A percentile compares a stretch with the other conserved stretches of the same genome.
phyloP scores from a whole-genome alignment of 2,329 filamentous ascomycete species.

The Zelopaecilomyces penicillatus region DNA sequence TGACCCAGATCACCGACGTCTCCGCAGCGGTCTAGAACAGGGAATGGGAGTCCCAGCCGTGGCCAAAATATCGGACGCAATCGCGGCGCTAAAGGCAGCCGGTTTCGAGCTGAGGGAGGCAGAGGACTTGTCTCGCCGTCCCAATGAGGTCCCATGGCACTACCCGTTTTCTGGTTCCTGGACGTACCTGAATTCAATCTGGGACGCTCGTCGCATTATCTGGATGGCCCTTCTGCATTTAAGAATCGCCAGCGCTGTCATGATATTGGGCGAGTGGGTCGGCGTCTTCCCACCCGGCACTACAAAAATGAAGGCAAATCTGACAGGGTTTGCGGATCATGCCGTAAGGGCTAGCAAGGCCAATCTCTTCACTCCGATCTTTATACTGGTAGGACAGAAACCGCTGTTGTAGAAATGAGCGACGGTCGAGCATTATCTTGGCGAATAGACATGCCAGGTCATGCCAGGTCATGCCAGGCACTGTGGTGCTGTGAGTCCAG shows the following conservation, averaged over 20 bases:
- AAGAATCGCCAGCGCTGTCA: too few relatives aligned
- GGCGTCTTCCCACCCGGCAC: too few relatives aligned
- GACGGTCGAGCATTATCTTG: too few relatives aligned
- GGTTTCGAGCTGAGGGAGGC: constrained; percentile 63
- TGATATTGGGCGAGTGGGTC: too few relatives aligned
- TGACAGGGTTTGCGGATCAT: not conserved
- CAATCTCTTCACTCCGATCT: not conserved
- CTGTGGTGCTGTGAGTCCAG: too few relatives aligned
- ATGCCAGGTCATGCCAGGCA: too few relatives aligned
- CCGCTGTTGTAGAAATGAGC: not conserved
- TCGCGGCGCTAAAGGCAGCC: constrained; percentile 73
- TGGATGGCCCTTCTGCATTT: too few relatives aligned
- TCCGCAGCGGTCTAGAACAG: constrained; percentile 82
- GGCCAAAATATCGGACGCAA: constrained; percentile 70
- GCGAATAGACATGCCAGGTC: too few relatives aligned
- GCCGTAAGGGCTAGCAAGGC: not conserved
- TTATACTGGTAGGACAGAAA: not conserved
- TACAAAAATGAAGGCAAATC: too few relatives aligned
- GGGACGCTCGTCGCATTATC: too few relatives aligned
- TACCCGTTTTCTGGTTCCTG: not conserved
- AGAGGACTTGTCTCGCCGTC: constrained; percentile 48
- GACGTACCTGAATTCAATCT: too few relatives aligned
- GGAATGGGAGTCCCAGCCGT: constrained; percentile 92
- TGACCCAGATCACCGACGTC: constrained; percentile 71
- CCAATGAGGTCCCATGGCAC: not conserved